Percentiles rank a stretch among this genome's conserved stretches.
Conservation (phyloP, 148 eudicot genomes). For the Pharnaceum exiguum region DNA sequence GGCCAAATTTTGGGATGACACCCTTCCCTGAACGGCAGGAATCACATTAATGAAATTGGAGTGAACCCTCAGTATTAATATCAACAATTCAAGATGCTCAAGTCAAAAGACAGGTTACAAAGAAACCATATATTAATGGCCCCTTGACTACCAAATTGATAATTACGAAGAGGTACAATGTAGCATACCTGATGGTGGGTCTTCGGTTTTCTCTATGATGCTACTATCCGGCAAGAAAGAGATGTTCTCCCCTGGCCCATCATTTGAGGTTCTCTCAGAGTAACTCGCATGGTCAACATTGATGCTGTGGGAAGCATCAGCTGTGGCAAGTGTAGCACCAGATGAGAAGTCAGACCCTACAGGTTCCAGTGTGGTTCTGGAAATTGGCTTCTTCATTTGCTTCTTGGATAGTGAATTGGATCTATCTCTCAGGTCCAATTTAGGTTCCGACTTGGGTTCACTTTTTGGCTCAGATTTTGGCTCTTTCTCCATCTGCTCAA, state of each 20-base stretch:
- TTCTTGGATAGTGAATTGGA: conserved; percentile 37
- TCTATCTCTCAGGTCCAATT: conserved; percentile 44
- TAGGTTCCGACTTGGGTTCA: conserved; percentile 47
- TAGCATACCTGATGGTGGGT: conserved; percentile 50
- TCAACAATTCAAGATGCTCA: no score
- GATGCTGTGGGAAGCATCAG: conserved; percentile 35
- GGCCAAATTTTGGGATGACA: conserved; percentile 39
- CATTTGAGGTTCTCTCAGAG: conserved; percentile 33
- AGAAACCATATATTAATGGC: no score
- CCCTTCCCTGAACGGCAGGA: conserved; percentile 45
- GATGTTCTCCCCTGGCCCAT: conserved; percentile 47
- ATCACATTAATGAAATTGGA: not conserved
- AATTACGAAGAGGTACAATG: not conserved
- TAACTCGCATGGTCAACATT: conserved; percentile 28
- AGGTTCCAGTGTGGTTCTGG: conserved; percentile 46
- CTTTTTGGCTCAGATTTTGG: conserved; percentile 25
- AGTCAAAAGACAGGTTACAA: no score
- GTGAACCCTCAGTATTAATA: not conserved
- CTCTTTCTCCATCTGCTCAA: conserved; percentile 47
- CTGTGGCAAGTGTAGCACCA: conserved; percentile 32
- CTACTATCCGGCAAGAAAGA: conserved; percentile 39
- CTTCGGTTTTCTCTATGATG: conserved; percentile 53
- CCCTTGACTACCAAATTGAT: no score
- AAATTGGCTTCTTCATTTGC: conserved; percentile 44
- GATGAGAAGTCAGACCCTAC: conserved; percentile 67